Conservation (phyloP, 257 asterid genomes). For the Henckelia pumila region DNA sequence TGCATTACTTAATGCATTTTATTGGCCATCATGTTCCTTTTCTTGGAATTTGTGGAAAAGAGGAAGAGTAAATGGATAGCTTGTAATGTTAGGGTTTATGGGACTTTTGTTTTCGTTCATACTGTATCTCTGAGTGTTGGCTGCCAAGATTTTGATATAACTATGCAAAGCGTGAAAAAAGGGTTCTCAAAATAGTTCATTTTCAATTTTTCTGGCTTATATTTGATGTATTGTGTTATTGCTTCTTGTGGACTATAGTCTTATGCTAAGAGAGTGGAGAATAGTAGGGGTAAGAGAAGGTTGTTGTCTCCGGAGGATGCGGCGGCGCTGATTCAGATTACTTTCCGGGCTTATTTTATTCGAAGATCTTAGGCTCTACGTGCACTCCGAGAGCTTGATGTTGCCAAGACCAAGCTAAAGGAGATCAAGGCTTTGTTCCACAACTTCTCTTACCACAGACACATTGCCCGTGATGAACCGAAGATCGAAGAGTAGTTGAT, state of each 20-base stretch:
- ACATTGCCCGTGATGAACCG: conserved; percentile 54
- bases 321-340: conserved; percentile 64
- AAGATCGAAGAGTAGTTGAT: too few relatives aligned
- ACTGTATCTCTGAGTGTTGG: neutral
- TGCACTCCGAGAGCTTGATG: conserved; percentile 84
- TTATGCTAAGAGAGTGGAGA: conserved; percentile 72
- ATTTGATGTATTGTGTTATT: neutral
- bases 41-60: neutral
- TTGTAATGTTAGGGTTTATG: too few relatives aligned
- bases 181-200: neutral
- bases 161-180: neutral
- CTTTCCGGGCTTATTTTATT: conserved; percentile 71
- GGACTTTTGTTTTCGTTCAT: neutral
- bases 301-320: conserved; percentile 68
- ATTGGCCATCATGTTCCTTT: neutral
- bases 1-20: too few relatives aligned
- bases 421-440: conserved; percentile 79
- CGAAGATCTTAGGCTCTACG: conserved; percentile 83
- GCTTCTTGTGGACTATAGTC: conserved; percentile 34
- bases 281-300: conserved; percentile 68
- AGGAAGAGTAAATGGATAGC: too few relatives aligned
- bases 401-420: conserved; percentile 87
- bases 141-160: neutral
- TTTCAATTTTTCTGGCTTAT: neutral
- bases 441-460: conserved; percentile 88